These are phyloP conservation scores for Beauveria medogensis DNA, from an alignment of 2,329 filamentous ascomycete species.

Conservation along the genomic window DNA sequence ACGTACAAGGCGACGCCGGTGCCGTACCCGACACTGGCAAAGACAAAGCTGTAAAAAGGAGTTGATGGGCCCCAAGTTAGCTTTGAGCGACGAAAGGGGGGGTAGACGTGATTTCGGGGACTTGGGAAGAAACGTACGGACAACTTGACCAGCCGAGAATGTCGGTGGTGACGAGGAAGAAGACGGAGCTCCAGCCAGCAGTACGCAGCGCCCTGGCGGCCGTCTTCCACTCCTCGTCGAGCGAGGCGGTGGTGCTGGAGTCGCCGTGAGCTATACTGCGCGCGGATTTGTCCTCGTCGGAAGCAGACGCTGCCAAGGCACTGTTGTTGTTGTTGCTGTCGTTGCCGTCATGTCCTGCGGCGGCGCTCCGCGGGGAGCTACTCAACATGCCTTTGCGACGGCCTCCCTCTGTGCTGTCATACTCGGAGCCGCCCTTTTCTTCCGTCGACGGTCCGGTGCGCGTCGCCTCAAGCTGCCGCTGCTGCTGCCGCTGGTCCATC, in stretches of 20 bases:
- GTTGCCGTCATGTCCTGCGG: not conserved
- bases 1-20: constrained; percentile 36
- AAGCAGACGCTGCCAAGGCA: not conserved
- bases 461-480: not conserved
- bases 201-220: constrained; percentile 38
- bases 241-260: constrained; percentile 13
- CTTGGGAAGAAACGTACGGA: constrained; percentile 18
- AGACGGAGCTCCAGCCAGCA: constrained; percentile 36
- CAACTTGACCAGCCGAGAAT: constrained; percentile 36
- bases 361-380: not conserved
- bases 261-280: not conserved
- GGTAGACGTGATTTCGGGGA: not conserved
- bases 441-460: not conserved
- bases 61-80: not conserved
- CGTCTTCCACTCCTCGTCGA: constrained; percentile 33
- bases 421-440: not conserved
- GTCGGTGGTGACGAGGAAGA: constrained; percentile 42
- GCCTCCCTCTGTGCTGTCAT: not conserved
- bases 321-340: not conserved
- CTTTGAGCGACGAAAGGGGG: too few species aligned
- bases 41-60: constrained; percentile 4
- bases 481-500: not conserved
- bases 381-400: not conserved
- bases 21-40: constrained; percentile 30
- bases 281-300: not conserved